Base-by-base conservation (phyloP, 1,284 basidiomycete species). In the Thelephora terrestris region DNA sequence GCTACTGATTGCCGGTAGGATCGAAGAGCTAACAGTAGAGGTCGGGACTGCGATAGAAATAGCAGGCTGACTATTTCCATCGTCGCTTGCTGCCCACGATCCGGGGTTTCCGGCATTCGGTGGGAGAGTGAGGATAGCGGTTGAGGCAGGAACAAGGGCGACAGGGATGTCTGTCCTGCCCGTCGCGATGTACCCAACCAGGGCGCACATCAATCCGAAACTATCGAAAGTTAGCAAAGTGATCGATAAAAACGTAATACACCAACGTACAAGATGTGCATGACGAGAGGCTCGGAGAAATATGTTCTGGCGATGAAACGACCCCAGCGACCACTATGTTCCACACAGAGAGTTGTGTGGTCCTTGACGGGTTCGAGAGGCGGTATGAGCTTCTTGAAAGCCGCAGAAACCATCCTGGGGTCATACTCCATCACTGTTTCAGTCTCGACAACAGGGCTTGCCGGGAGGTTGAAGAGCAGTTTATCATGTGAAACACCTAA, bases 1-100 rank as follows among this genome's bases (percentile, higher is more conserved):
- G 58, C 74, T 79, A 46, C 73, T 53, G 1, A 76, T 68, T 3
- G 78, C 71, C 16, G 70, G 62, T 21, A 72, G 56, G 17, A 70
- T 51, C 2, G 67, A 63, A 27, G 59, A 50, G 14, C 46, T 69
- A 54, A 23, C 39, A 6, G 36, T 64, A 47, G 43, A 68, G 39
- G 42, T 65, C 55, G 53, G 67, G 55, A 38, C 73, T 66, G 39
- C 68, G 61, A 58, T 73, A 69, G 38, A 57, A 45, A 52, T 47
- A 10, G 61, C 52, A 37, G 52, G 21, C 21, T 42, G 21, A 16
- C 25, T 42, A 6, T 6, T 21, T 14, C n/a, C 14, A 6, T 7
- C 25, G 21, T 42, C 21, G 14, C 12, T 21, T 18, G n/a, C n/a
- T n/a, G n/a, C 20, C 39, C 39, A 42, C 16, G 18, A 23, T 42